Percentiles rank a stretch among this genome's conserved stretches.
phyloP scores from a whole-genome alignment of 2,329 filamentous ascomycete species.

The Rugonectria rugulosa region DNA sequence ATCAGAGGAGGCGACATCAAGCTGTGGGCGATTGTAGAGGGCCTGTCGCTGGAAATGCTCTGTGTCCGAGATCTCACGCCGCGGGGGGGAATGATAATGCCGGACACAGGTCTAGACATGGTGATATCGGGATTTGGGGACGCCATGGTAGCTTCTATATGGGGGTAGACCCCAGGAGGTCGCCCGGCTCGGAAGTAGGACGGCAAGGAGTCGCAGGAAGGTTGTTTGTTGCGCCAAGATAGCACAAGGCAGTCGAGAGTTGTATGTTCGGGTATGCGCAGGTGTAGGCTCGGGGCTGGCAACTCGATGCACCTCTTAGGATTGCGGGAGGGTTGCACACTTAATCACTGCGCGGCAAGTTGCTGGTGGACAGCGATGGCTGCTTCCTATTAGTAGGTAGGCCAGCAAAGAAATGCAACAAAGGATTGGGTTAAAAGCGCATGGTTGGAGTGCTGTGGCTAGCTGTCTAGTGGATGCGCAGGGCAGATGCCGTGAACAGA shows the following conservation, averaged over 20 bases:
- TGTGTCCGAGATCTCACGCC: slow-evolving; percentile 59
- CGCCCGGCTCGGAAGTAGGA: slow-evolving; percentile 27
- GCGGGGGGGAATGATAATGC: slow-evolving; percentile 42
- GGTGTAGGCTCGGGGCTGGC: slow-evolving; percentile 28
- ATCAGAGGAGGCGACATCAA: slow-evolving; percentile 71
- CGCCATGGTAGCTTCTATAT: slow-evolving; percentile 39
- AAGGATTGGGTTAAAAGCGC: slow-evolving; percentile 17
- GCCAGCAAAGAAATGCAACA: slow-evolving; percentile 24
- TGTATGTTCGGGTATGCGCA: slow-evolving; percentile 21
- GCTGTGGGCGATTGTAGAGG: slow-evolving; percentile 65
- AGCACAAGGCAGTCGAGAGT: slow-evolving; percentile 31
- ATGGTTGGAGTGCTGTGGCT: slow-evolving; percentile 16
- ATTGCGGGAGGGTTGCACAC: slow-evolving; percentile 25
- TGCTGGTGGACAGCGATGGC: slow-evolving; percentile 23
- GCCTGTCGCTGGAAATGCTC: slow-evolving; percentile 76
- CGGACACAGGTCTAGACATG: slow-evolving; percentile 46
- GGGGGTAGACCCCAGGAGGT: slow-evolving; percentile 33
- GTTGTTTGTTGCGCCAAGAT: slow-evolving; percentile 24
- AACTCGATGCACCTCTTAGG: slow-evolving; percentile 20
- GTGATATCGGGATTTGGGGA: slow-evolving; percentile 35
- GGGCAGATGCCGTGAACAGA: slow-evolving; percentile 30
- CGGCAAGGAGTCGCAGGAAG: slow-evolving; percentile 27
- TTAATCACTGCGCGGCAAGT: slow-evolving; percentile 25
- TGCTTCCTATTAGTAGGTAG: slow-evolving; percentile 36
- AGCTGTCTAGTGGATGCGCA: slow-evolving; percentile 26